Evolutionary conservation across 805 yeast genomes (phyloP), one percentile per base, ranked within the genome.

Genomic region (Saccharomycopsis selenospora): DNA sequence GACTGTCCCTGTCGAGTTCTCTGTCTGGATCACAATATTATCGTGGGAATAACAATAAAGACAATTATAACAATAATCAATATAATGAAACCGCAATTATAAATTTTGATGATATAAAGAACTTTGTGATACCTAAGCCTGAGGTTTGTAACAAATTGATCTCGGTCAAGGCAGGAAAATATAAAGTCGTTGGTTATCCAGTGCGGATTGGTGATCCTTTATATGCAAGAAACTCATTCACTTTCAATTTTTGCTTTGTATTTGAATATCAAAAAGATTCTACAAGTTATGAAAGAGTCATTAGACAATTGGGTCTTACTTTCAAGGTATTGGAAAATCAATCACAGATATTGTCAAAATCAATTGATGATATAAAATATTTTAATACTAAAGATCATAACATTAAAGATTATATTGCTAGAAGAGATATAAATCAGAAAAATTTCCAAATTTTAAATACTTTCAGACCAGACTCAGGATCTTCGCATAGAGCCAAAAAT

Each of bases 91-190:
- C 6, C 3, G 40, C 20, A 20, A 17, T 36, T 5, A 42, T 50
- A n/a, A 82, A 85, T 57, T 93, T 95, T 63, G 95, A 88, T 60
- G 72, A 85, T 1, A 80, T 93, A 40, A 87, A 87, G 61, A 91
- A 88, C 69, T 93, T 86, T 62, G 77, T 93, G 42, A 91, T 93
- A 24, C 99, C 99, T 1, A 93, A 93, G 59, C 90, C 96, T 0
- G 87, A 83, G 42, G 70, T 93, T 22, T 93, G 98, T 63, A 87
- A 91, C 62, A 74, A 83, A 51, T 71, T 91, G 36, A 73, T 95
- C 20, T 77, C 93, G 1, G 71, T 89, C 57, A 80, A 85, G 55
- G 77, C 82, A 54, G 82, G 79, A 28, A 73, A 77, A 41, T 85
- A 77, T 61, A 69, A 87, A 50, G 77, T 95, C 1, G 75, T 86